Conservation (phyloP, 176 grass and related monocot genomes). For the Ananas comosus region DNA sequence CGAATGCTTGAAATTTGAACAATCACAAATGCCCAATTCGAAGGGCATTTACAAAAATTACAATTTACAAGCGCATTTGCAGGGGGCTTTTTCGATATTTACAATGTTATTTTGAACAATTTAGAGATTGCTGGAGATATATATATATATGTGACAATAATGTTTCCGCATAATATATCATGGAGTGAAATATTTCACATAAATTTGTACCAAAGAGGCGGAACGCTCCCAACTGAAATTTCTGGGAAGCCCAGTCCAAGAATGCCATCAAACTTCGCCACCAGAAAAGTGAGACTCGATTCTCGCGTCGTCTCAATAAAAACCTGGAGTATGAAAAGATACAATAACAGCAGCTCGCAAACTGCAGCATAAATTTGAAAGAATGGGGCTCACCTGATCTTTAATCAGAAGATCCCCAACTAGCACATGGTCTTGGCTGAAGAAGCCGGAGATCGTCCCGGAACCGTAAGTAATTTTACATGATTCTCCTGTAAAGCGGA, state of each 20-base stretch:
- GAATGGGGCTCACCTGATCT: conserved; percentile 33
- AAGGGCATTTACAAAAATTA: background rate
- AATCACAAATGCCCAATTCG: background rate
- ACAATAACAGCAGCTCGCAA: background rate
- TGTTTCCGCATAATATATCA: too few relatives aligned
- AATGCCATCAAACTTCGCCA: conserved; percentile 91
- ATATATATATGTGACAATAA: too few relatives aligned
- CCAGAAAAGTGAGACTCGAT: conserved; percentile 44
- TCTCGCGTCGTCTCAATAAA: conserved; percentile 84
- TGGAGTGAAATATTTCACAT: background rate
- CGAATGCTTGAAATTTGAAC: background rate
- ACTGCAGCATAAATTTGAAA: background rate
- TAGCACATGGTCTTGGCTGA: conserved; percentile 68
- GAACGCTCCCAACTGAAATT: conserved; percentile 63
- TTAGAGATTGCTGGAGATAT: too few relatives aligned
- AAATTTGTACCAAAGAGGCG: conserved; percentile 57
- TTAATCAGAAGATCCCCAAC: conserved; percentile 68
- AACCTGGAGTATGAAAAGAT: conserved; percentile 32
- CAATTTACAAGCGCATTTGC: too few relatives aligned
- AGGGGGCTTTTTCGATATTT: too few relatives aligned
- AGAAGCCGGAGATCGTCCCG: conserved; percentile 76
- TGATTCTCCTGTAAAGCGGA: conserved; percentile 39
- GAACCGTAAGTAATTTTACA: conserved; percentile 87
- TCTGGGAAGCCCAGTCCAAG: conserved; percentile 91
- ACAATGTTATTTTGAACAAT: too few relatives aligned